Evolutionary conservation across 1,139 yeast species (phyloP), one percentile per base, ranked within the genome.

Genomic region (Taiozyma sp.): DNA sequence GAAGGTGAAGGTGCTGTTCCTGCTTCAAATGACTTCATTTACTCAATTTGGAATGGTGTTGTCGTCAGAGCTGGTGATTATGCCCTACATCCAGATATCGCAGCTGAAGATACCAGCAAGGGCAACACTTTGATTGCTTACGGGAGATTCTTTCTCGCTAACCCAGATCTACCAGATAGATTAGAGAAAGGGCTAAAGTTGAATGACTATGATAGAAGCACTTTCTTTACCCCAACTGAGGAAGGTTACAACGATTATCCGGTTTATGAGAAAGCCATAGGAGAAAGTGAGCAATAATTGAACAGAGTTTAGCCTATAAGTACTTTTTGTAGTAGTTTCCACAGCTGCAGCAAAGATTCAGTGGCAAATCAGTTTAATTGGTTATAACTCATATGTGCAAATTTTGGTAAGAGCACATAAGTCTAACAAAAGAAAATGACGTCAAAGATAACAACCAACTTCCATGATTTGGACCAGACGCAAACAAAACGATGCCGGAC

Each of bases 61-160:
- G 56, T 71, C 19, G 53, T 75, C 30, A 65, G 70, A 53, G 71
- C 76, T 40, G 78, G 78, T 47, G 68, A 67, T 41, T 67, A 68
- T 53, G 62, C 67, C 13, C 49, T 56, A 9, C 66, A 66, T 37
- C 55, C 62, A 6, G 61, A 64, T 9, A 48, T 54, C 26, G 55
- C 61, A 32, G 54, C 53, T 26, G 53, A 53, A 40, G 56, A 62
- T 32, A 52, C 59, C 26, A 50, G 51, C 5, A 54, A 56, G 40
- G 55, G 62, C 22, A 63, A 71, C 47, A 70, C 77, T 3, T 52
- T 76, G 47, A 65, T 75, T 46, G 80, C 74, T 1, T 68, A 74
- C 53, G 80, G 81, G 28, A 67, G 81, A 50, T 65, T 65, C 49
- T 77, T 68, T 56, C 75, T 75, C 42, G 62, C 80, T 24, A 79